Percentiles rank a stretch among this genome's conserved stretches.
These are phyloP conservation scores for Arachnopeziza araneosa DNA, from an alignment of 2,329 filamentous ascomycete species.

Conservation along the genomic window DNA sequence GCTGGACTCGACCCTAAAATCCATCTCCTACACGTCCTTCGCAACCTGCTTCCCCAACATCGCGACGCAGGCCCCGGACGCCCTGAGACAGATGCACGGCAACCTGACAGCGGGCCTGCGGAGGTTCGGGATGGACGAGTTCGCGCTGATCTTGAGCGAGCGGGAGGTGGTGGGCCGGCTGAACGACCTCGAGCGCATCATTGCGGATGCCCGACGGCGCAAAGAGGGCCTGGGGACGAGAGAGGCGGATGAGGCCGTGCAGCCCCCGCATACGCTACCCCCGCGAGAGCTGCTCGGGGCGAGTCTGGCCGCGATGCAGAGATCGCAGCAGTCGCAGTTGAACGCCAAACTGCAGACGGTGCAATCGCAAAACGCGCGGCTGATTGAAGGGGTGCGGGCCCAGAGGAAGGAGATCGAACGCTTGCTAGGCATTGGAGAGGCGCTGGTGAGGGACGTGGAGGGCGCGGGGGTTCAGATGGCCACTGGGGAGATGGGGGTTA, in stretches of 20 bases:
- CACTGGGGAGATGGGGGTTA: slow-evolving; percentile 12
- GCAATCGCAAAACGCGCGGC: slow-evolving; percentile 49
- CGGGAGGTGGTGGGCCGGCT: slow-evolving; percentile 50
- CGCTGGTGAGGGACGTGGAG: slow-evolving; percentile 48
- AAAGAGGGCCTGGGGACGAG: not conserved
- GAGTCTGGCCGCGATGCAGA: slow-evolving; percentile 49
- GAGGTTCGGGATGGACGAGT: slow-evolving; percentile 49
- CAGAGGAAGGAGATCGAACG: slow-evolving; percentile 52
- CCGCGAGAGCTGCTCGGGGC: slow-evolving; percentile 47
- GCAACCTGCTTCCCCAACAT: slow-evolving; percentile 57
- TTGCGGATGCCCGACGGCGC: slow-evolving; percentile 41
- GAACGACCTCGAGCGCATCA: slow-evolving; percentile 53
- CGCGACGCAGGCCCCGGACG: slow-evolving; percentile 43
- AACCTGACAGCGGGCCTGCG: slow-evolving; percentile 53
- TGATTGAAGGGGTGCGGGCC: slow-evolving; percentile 44
- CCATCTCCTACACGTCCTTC: slow-evolving; percentile 52
- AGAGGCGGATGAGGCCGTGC: not conserved
- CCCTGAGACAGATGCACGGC: slow-evolving; percentile 49
- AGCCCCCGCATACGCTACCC: slow-evolving; percentile 51
- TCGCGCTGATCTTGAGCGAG: slow-evolving; percentile 46
- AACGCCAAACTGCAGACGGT: slow-evolving; percentile 52
- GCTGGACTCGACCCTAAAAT: slow-evolving; percentile 48
- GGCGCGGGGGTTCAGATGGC: slow-evolving; percentile 35
- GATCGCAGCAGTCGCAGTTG: slow-evolving; percentile 48
- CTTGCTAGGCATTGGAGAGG: slow-evolving; percentile 46